A percentile compares a stretch with the other conserved stretches of the same genome.
Evolutionary conservation across 257 asterid species (phyloP).

Genomic region (Solanum piurae): DNA sequence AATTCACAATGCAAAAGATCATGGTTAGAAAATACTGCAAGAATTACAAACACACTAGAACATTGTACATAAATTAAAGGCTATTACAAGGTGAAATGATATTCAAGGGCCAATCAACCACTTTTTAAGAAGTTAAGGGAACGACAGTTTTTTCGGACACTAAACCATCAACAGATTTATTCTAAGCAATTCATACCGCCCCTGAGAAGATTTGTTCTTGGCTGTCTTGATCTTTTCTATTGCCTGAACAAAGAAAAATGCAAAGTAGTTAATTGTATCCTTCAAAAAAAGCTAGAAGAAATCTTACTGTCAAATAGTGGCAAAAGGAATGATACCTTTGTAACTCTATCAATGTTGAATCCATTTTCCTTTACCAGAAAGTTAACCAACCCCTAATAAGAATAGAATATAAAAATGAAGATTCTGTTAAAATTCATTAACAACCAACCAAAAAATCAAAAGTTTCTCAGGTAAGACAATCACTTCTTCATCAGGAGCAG

Average conservation of each 20-base stretch:
- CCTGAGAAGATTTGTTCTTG: conserved; percentile 87
- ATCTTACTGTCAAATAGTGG: neutral
- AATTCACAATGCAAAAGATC: neutral
- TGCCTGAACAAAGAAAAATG: conserved; percentile 40
- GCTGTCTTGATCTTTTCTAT: conserved; percentile 95
- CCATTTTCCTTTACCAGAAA: conserved; percentile 96
- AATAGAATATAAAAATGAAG: neutral
- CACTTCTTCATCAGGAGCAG: conserved; percentile 95
- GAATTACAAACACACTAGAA: neutral
- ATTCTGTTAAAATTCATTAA: neutral
- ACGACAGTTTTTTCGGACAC: neutral
- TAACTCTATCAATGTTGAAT: conserved; percentile 79
- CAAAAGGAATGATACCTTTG: conserved; percentile 41
- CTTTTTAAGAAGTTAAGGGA: neutral
- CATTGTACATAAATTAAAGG: neutral
- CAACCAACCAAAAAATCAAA: neutral
- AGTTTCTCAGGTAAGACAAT: conserved; percentile 8
- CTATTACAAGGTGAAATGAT: neutral
- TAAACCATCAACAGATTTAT: neutral
- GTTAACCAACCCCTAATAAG: conserved; percentile 55
- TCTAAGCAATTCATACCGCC: conserved; percentile 50
- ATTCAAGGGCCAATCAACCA: neutral
- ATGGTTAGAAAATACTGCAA: neutral
- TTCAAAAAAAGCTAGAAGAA: neutral
- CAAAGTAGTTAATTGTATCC: neutral